Conservation (phyloP, 331 rosid genomes). For the Malus hybrid region DNA sequence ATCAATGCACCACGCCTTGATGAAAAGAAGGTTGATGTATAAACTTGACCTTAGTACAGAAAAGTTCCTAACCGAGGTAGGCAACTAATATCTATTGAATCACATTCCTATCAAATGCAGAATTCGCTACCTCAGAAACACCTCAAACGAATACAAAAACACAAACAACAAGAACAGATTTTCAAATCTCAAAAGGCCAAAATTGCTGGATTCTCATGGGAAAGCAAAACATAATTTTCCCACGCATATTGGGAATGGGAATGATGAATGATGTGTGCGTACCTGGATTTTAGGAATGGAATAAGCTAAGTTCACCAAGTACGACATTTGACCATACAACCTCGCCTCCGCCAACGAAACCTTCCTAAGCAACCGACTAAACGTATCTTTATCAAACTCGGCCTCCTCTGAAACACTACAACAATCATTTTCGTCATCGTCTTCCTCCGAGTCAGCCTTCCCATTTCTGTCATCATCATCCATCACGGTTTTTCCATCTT, state of each 20-base stretch:
- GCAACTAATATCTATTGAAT: not conserved
- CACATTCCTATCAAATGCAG: not conserved
- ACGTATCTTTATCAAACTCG: constrained; percentile 56
- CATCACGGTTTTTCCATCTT: constrained; percentile 1
- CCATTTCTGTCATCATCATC: not conserved
- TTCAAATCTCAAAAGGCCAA: too few relatives aligned
- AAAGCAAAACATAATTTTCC: too few relatives aligned
- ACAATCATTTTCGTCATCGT: constrained; percentile 10
- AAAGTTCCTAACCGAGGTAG: not conserved
- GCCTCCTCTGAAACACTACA: constrained; percentile 30
- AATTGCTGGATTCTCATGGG: not conserved
- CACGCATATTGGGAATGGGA: not conserved
- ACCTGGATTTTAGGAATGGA: constrained; percentile 69
- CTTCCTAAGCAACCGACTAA: constrained; percentile 66
- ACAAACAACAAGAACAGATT: not conserved
- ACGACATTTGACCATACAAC: constrained; percentile 77
- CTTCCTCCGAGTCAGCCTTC: constrained; percentile 6
- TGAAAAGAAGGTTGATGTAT: not conserved
- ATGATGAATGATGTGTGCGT: not conserved
- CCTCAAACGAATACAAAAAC: too few relatives aligned
- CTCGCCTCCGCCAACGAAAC: constrained; percentile 74
- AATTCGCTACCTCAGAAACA: not conserved
- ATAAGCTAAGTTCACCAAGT: constrained; percentile 77
- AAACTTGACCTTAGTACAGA: not conserved
- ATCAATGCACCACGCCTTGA: too few relatives aligned